Conservation (phyloP, 345 rosid species). For the Lenwebbia sp. region DNA sequence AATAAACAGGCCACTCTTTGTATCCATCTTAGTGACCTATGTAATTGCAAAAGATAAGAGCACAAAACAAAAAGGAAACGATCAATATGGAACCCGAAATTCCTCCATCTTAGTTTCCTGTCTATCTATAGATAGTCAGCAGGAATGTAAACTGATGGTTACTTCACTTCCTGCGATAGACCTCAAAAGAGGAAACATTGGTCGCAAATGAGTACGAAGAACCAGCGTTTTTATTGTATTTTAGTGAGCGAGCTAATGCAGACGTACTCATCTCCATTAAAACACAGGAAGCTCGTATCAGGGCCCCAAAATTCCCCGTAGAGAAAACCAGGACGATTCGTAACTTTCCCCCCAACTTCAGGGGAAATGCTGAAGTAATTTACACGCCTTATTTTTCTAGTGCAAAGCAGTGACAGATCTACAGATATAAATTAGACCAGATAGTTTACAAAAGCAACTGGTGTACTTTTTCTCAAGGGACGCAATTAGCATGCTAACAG, state of each 20-base stretch:
- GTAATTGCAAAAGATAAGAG: neutral
- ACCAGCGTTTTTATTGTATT: neutral
- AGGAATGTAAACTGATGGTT: neutral
- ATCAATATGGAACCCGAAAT: neutral
- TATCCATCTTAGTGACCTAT: neutral
- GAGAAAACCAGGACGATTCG: neutral
- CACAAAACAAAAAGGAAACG: neutral
- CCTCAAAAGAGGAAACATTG: neutral
- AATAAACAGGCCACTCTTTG: neutral
- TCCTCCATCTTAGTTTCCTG: neutral
- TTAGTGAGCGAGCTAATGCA: neutral
- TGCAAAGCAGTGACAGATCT: neutral
- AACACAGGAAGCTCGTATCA: neutral
- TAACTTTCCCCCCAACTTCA: neutral
- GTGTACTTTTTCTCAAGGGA: neutral
- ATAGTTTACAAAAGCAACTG: neutral
- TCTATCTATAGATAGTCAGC: neutral
- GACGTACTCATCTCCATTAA: neutral
- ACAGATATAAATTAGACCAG: neutral
- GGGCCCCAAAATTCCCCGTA: neutral
- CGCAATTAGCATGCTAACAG: neutral
- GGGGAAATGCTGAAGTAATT: neutral
- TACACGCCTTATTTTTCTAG: neutral
- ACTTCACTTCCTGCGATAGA: neutral
- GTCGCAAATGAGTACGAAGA: neutral